Conservation (phyloP, 2,329 filamentous ascomycete species). For the Gremmenia infestans region DNA sequence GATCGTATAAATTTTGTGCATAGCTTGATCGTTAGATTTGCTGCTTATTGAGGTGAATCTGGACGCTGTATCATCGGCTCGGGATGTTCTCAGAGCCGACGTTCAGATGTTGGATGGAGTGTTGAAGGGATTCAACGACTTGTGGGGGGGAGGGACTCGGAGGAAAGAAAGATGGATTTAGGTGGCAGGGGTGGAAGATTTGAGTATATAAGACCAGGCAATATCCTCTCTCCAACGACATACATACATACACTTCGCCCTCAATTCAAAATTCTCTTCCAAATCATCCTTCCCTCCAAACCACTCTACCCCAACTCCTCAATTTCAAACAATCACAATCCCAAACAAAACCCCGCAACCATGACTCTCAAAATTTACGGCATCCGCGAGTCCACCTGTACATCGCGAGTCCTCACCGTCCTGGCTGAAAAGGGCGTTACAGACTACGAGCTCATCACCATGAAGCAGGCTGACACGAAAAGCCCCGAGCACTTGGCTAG, state of each 20-base stretch:
- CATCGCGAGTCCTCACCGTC: constrained; percentile 25
- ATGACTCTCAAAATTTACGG: constrained; percentile 34
- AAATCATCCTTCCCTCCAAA: no score
- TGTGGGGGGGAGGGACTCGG: background rate
- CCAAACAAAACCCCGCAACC: constrained; percentile 2
- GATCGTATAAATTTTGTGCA: no score
- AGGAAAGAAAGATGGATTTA: background rate
- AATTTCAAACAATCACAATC: no score
- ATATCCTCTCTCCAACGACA: background rate
- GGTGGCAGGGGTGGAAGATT: background rate
- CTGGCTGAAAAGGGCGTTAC: constrained; percentile 31
- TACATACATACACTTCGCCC: background rate
- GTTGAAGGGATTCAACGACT: no score
- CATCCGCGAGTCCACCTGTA: constrained; percentile 24
- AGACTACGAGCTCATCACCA: constrained; percentile 22
- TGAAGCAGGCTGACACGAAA: constrained; percentile 29
- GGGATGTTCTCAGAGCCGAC: no score
- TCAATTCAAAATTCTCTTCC: background rate
- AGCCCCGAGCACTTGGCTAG: constrained; percentile 20
- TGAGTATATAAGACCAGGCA: background rate
- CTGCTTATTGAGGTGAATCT: no score
- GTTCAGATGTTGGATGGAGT: no score
- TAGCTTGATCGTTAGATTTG: no score
- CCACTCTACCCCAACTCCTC: no score
- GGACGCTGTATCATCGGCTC: no score